Evolutionary conservation across 371 early-diverging fungal species (phyloP), one percentile per base, ranked within the genome.

Genomic region (Gilbertella persicaria): DNA sequence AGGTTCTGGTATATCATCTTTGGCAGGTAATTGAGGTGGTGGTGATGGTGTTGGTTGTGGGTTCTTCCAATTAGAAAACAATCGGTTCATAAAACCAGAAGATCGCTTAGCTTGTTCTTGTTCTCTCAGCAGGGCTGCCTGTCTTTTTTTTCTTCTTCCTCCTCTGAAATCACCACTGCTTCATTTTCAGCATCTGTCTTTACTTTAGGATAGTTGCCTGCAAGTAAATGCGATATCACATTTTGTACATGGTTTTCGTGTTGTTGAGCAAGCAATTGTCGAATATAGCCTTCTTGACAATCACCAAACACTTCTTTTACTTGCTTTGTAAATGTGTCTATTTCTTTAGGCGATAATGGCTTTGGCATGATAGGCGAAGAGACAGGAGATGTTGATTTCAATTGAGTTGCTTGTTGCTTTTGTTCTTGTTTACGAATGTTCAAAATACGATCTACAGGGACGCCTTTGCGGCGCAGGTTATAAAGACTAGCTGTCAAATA

Each of bases 401-500:
- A 21, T 24, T 20, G 30, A 21, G 51, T 10, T 38, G 42, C 37
- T 13, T 45, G 45, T 9, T 7, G 47, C 2, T 13, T 24, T 9
- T 53, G 29, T 45, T 69, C 60, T 74, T 83, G 57, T n/a, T 63
- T 63, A 24, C 75, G 78, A 1, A 84, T 69, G 50, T 84, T 87
- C 40, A 94, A 60, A 29, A 95, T 89, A 36, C 96, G 87, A 56
- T 94, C 96, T 1, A 95, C 93, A 21, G 93, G 94, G 49, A 93
- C 92, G 24, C 93, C 88, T 67, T 94, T 90, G 19, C 84, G 66
- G 19, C 79, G 67, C 44, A 91, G 63, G 38, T 80, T 84, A 16
- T 60, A 48, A n/a, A 90, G 56, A 3, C 80, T 78, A 0, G 87
- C 83, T 3, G 83, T 82, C 37, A 90, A 68, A 50, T 88, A 73